A percentile compares a stretch with the other conserved stretches of the same genome.
Evolutionary conservation across 192 early-diverging fungal genomes (phyloP).

Genomic region (Umbelopsis ramanniana): DNA sequence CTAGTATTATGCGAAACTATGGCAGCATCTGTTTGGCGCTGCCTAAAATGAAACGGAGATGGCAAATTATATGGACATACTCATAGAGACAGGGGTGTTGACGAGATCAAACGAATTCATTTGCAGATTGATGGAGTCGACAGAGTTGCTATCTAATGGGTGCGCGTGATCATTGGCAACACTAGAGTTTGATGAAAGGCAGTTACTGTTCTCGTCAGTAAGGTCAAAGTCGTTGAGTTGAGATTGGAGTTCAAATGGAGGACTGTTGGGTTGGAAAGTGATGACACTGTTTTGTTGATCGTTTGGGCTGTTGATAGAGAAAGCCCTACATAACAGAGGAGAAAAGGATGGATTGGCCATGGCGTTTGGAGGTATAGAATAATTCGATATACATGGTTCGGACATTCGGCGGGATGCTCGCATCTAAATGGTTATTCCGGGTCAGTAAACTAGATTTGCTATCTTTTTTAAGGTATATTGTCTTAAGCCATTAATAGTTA

Average conservation of each 20-base stretch:
- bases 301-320: not conserved
- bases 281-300: not conserved
- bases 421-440: not conserved
- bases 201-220: not conserved
- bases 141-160: not conserved
- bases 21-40: not conserved
- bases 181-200: not conserved
- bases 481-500: not conserved
- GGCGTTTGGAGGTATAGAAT: not conserved
- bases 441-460: not conserved
- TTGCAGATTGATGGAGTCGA: constrained; percentile 10
- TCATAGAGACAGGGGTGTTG: constrained; percentile 9
- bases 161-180: not conserved
- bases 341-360: not conserved
- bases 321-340: constrained; percentile 3
- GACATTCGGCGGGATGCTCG: constrained; percentile 18
- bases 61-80: constrained; percentile 14
- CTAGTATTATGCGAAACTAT: not conserved
- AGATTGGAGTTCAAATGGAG: not conserved
- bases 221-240: constrained; percentile 15
- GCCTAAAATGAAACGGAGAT: not conserved
- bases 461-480: not conserved
- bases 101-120: constrained; percentile 12
- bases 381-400: constrained; percentile 13
- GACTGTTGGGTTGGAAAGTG: not conserved